Conservation (phyloP, 192 early-diverging fungal species). For the Coemansia guatemalensis region DNA sequence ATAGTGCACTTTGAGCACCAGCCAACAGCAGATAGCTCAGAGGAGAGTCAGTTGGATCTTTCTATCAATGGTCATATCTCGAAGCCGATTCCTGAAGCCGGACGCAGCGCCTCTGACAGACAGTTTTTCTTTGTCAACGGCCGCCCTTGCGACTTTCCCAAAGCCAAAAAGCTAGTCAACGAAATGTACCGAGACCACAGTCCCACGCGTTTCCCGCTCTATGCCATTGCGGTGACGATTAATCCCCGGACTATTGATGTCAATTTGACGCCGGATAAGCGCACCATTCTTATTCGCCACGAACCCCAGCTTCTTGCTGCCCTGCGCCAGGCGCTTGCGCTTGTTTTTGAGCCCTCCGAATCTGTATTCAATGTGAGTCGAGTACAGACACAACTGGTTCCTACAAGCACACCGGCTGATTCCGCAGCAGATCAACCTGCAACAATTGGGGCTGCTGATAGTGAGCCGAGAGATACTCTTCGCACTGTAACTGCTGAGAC, state of each 20-base stretch:
- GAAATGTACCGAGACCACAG: conserved; percentile 74
- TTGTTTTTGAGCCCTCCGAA: conserved; percentile 22
- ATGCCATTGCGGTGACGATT: conserved; percentile 64
- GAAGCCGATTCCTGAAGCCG: conserved; percentile 63
- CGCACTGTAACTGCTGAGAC: conserved; percentile 3
- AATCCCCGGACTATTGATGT: conserved; percentile 66
- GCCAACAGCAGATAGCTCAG: background rate
- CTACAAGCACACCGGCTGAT: background rate
- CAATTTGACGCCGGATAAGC: conserved; percentile 94
- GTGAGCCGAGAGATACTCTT: background rate
- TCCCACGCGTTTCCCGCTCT: conserved; percentile 75
- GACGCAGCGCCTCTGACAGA: conserved; percentile 73
- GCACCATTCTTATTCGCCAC: conserved; percentile 82
- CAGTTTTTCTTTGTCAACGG: conserved; percentile 91
- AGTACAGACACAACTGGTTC: conserved; percentile 16
- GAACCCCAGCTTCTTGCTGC: conserved; percentile 51
- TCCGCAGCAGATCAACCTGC: background rate
- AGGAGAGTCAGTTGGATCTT: conserved; percentile 7
- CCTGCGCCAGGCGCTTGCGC: conserved; percentile 12
- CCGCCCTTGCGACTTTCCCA: conserved; percentile 83
- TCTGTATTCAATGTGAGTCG: conserved; percentile 20
- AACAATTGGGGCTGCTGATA: background rate
- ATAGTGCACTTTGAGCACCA: conserved; percentile 11
- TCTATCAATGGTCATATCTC: conserved; percentile 56
- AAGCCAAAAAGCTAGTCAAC: conserved; percentile 74